phyloP scores from a whole-genome alignment of 2,329 filamentous ascomycete species.

The Cercospora zeina region DNA sequence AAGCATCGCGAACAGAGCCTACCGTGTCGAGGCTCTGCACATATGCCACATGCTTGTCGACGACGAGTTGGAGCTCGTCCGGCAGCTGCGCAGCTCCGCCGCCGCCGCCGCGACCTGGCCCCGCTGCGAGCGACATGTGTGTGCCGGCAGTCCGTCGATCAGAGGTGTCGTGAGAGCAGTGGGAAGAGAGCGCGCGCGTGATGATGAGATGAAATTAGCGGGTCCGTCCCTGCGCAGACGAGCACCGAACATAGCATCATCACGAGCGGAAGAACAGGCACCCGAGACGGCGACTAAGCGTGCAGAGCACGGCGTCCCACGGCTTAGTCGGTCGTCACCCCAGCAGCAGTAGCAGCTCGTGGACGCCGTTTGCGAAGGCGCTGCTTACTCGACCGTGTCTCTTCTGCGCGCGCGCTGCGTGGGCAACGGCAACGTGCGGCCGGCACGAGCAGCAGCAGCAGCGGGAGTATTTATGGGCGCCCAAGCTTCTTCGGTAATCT shows the following conservation, averaged over 20 bases:
- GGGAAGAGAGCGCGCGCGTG: background rate
- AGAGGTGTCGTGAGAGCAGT: background rate
- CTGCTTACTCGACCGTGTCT: background rate
- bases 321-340: background rate
- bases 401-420: background rate
- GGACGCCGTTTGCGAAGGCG: background rate
- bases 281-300: background rate
- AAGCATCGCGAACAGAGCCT: slow-evolving; percentile 41
- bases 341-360: background rate
- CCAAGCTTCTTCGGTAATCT: slow-evolving; percentile 3
- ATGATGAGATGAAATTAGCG: background rate
- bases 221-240: background rate
- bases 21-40: slow-evolving; percentile 88
- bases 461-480: background rate
- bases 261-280: slow-evolving; percentile 1
- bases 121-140: slow-evolving; percentile 61
- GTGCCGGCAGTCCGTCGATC: background rate
- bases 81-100: slow-evolving; percentile 41
- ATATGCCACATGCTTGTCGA: slow-evolving; percentile 79
- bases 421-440: background rate
- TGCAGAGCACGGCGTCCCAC: background rate
- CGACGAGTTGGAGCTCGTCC: slow-evolving; percentile 54
- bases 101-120: slow-evolving; percentile 57
- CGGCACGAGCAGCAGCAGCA: background rate
- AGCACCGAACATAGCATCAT: slow-evolving; percentile 8